A percentile compares a stretch with the other conserved stretches of the same genome.
Evolutionary conservation across 2,329 filamentous ascomycete species (phyloP).

Genomic region (Phyllosticta citribraziliensis): DNA sequence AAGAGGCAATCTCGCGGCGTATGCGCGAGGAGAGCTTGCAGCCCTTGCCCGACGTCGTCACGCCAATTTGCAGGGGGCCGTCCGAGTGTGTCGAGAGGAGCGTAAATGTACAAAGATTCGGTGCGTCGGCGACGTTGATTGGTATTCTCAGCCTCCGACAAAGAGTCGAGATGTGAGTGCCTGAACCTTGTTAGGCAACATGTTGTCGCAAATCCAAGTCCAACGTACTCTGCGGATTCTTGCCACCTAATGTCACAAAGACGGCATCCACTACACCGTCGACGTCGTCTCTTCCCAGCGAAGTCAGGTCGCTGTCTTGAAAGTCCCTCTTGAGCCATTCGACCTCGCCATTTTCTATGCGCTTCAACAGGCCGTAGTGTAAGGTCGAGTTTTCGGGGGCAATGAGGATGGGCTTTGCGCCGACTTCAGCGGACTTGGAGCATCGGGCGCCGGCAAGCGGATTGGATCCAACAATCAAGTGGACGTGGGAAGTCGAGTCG

Average conservation of each 20-base stretch:
- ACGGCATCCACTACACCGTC: constrained; percentile 77
- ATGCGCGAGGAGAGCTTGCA: constrained; percentile 90
- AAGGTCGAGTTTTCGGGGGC: constrained; percentile 54
- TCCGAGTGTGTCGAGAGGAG: constrained; percentile 82
- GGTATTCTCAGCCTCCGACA: constrained; percentile 78
- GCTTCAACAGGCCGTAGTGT: constrained; percentile 52
- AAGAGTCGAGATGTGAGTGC: constrained; percentile 57
- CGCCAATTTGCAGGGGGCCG: constrained; percentile 85
- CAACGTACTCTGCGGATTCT: constrained; percentile 37
- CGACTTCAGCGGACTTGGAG: constrained; percentile 67
- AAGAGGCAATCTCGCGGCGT: constrained; percentile 74
- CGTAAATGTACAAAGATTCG: constrained; percentile 78
- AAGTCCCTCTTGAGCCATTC: constrained; percentile 59
- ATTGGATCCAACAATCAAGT: constrained; percentile 79
- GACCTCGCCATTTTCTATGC: constrained; percentile 56
- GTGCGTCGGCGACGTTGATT: constrained; percentile 83
- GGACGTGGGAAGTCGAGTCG: constrained; percentile 60
- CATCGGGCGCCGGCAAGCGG: constrained; percentile 80
- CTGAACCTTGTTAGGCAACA: constrained; percentile 29
- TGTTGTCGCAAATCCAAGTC: constrained; percentile 7
- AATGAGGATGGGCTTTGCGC: constrained; percentile 71
- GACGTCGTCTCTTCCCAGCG: constrained; percentile 71
- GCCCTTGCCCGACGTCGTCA: constrained; percentile 89
- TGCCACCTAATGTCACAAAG: constrained; percentile 62
- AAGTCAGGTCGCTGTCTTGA: constrained; percentile 59